A percentile compares a stretch with the other conserved stretches of the same genome.
Conservation (phyloP, 306 rosid species). For the Quercus mongolica region DNA sequence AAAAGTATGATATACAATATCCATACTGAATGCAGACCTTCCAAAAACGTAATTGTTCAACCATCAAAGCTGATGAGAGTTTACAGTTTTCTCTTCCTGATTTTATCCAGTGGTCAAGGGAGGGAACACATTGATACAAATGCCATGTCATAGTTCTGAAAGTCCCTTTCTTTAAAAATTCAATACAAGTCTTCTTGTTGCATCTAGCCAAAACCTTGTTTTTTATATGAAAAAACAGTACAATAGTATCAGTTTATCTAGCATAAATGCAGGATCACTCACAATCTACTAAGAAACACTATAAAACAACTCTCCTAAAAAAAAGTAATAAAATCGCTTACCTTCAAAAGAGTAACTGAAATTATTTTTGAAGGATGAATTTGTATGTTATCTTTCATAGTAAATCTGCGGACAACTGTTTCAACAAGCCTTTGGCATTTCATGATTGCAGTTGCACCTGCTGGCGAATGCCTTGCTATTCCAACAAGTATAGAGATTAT, state of each 20-base stretch:
- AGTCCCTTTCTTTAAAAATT: conserved; percentile 62
- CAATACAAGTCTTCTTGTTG: conserved; percentile 52
- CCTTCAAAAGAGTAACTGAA: conserved; percentile 80
- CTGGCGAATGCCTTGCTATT: conserved; percentile 90
- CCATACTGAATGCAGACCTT: conserved; percentile 92
- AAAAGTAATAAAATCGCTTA: conserved; percentile 23
- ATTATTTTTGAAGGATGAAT: conserved; percentile 65
- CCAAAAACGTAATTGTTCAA: conserved; percentile 89
- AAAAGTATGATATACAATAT: conserved; percentile 64
- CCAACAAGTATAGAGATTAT: conserved; percentile 73
- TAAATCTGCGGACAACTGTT: conserved; percentile 60
- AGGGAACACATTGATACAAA: conserved; percentile 58
- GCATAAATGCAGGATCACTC: conserved; percentile 13
- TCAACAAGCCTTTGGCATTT: conserved; percentile 73
- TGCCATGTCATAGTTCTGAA: conserved; percentile 75
- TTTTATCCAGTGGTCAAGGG: conserved; percentile 76
- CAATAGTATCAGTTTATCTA: conserved; percentile 23
- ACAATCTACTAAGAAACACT: background rate
- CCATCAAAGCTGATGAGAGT: conserved; percentile 69
- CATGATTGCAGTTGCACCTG: conserved; percentile 72
- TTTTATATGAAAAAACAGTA: conserved; percentile 27
- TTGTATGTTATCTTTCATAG: conserved; percentile 42
- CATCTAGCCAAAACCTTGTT: conserved; percentile 71
- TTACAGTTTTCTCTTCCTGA: conserved; percentile 67
- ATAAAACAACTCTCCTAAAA: conserved; percentile 10